These are phyloP conservation scores for Spirogloea muscicola DNA, from an alignment of 139 green algal species.

Conservation along the genomic window DNA sequence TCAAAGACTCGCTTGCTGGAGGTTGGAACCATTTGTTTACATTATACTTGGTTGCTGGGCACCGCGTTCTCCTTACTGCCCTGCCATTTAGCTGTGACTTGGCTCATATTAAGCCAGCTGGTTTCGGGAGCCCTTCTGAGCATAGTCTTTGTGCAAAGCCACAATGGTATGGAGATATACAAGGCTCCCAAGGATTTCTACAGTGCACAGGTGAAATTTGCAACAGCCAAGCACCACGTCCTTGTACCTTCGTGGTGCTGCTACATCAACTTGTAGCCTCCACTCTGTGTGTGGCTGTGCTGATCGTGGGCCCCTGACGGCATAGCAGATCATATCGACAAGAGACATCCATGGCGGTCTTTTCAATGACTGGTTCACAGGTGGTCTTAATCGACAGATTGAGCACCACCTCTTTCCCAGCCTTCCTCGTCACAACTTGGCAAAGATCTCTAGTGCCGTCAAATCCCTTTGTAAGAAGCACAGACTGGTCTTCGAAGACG, in stretches of 20 bases:
- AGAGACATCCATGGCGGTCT: constrained; percentile 57
- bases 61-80: constrained; percentile 50
- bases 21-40: constrained; percentile 40
- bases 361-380: constrained; percentile 67
- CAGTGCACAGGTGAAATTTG: constrained; percentile 44
- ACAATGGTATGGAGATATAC: constrained; percentile 79
- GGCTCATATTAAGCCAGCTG: constrained; percentile 49
- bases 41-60: constrained; percentile 52
- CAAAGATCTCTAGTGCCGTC: constrained; percentile 35
- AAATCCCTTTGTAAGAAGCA: constrained; percentile 59
- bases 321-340: constrained; percentile 67
- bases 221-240: too few species aligned
- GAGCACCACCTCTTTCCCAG: constrained; percentile 80
- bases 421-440: constrained; percentile 67
- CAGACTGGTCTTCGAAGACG: constrained; percentile 58
- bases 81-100: constrained; percentile 37
- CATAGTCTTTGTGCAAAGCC: constrained; percentile 72
- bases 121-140: constrained; percentile 56
- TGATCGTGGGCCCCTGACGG: too few species aligned
- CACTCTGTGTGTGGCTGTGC: too few species aligned
- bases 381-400: constrained; percentile 76
- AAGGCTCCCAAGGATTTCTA: constrained; percentile 62
- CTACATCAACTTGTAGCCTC: too few species aligned
- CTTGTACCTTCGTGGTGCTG: too few species aligned
- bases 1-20: constrained; percentile 41